Percentiles rank a stretch among this genome's conserved stretches.
These are phyloP conservation scores for Saitozyma sp. DNA, from an alignment of 768 basidiomycete species.

Conservation along the genomic window DNA sequence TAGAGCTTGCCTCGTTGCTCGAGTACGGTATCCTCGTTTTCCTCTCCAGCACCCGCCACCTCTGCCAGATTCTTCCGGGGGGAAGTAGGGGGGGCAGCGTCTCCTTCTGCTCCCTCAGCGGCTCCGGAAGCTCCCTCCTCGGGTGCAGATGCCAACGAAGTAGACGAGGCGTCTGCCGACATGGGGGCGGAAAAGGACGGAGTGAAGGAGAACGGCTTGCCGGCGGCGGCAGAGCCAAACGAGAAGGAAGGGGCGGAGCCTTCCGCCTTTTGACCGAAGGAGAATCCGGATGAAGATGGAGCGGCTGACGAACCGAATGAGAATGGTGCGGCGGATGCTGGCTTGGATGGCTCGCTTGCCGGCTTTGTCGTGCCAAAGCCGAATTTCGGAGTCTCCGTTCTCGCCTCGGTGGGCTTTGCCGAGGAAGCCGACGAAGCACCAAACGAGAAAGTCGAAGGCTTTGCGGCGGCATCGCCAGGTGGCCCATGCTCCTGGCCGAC, in stretches of 20 bases:
- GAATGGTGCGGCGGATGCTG: slow-evolving; percentile 3
- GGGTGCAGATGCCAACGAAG: slow-evolving; percentile 1
- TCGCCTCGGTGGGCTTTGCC: too few relatives aligned
- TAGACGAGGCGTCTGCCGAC: neutral
- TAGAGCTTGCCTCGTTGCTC: slow-evolving; percentile 37
- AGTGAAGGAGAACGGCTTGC: slow-evolving; percentile 2
- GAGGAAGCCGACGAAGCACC: slow-evolving; percentile 13
- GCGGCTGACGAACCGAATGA: slow-evolving; percentile 9
- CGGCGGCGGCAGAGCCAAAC: slow-evolving; percentile 6
- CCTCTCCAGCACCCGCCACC: slow-evolving; percentile 37
- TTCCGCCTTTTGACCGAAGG: slow-evolving; percentile 5
- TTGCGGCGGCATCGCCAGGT: neutral
- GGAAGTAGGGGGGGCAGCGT: neutral
- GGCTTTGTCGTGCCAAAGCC: too few relatives aligned
- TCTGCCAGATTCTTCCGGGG: slow-evolving; percentile 37
- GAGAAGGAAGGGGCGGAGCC: slow-evolving; percentile 7
- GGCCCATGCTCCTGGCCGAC: slow-evolving; percentile 9
- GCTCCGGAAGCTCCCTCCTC: neutral
- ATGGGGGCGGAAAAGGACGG: slow-evolving; percentile 9
- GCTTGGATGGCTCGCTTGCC: too few relatives aligned
- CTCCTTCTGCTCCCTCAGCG: slow-evolving; percentile 4
- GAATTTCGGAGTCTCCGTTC: too few relatives aligned
- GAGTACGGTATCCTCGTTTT: slow-evolving; percentile 40
- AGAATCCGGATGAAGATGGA: slow-evolving; percentile 2
- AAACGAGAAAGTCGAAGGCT: slow-evolving; percentile 14